Conservation (phyloP, 2,329 filamentous ascomycete species). For the Rhexocercosporidium sp. region DNA sequence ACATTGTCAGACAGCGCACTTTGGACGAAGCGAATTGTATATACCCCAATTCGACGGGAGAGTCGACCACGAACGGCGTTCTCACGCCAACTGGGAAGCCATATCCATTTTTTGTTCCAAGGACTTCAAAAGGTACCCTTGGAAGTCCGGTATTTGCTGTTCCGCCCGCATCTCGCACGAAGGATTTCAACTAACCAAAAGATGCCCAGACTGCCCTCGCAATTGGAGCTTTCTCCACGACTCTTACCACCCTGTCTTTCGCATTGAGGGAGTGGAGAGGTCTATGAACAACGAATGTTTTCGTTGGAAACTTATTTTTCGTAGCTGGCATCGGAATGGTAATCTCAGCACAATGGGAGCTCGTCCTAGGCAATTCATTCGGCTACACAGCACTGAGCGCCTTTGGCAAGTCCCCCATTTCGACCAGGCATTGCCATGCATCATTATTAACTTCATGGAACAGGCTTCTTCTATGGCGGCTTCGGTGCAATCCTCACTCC, state of each 20-base stretch:
- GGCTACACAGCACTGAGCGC: constrained; percentile 59
- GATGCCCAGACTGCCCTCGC: constrained; percentile 51
- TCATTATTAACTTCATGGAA: neutral
- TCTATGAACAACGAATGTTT: neutral
- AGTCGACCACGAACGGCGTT: constrained; percentile 17
- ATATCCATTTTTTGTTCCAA: constrained; percentile 27
- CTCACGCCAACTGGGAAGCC: constrained; percentile 17
- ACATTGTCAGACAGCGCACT: constrained; percentile 27
- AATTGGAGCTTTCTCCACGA: constrained; percentile 59
- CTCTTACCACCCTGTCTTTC: constrained; percentile 57
- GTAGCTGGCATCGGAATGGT: constrained; percentile 55
- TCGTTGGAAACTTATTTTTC: neutral
- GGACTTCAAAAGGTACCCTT: constrained; percentile 31
- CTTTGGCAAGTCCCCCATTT: constrained; percentile 51
- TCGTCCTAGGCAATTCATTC: constrained; percentile 57
- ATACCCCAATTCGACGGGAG: constrained; percentile 20
- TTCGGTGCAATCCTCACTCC: constrained; percentile 55
- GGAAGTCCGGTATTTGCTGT: constrained; percentile 33
- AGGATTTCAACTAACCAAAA: neutral
- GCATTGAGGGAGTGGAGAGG: constrained; percentile 61
- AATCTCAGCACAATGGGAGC: constrained; percentile 60
- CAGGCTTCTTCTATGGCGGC: constrained; percentile 54
- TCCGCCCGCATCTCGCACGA: neutral
- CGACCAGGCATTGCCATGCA: too few relatives aligned
- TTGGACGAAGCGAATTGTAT: constrained; percentile 23